These are phyloP conservation scores for Viola odorata DNA, from an alignment of 345 rosid genomes.

Conservation along the genomic window DNA sequence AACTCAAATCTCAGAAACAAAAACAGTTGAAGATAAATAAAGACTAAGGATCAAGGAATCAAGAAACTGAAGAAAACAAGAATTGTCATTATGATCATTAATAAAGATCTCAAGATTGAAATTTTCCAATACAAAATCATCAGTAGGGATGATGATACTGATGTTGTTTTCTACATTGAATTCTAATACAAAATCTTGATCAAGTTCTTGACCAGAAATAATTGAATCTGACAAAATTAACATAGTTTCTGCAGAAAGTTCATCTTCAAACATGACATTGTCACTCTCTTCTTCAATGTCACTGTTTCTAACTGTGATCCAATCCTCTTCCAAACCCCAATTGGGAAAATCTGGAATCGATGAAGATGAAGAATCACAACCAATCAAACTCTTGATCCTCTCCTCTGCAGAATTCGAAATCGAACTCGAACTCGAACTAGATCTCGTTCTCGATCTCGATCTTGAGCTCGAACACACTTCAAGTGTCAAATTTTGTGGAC, in stretches of 20 bases:
- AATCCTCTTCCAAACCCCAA: conserved; percentile 42
- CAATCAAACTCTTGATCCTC: conserved; percentile 48
- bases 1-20: neutral
- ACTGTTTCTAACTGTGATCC: conserved; percentile 67
- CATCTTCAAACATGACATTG: conserved; percentile 20
- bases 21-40: neutral
- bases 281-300: conserved; percentile 23
- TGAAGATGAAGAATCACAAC: neutral
- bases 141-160: conserved; percentile 9
- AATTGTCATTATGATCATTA: conserved; percentile 11
- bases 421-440: neutral
- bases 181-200: conserved; percentile 34
- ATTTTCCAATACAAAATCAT: conserved; percentile 4
- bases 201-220: conserved; percentile 25
- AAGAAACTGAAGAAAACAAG: conserved; percentile 16
- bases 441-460: neutral
- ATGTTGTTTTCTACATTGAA: conserved; percentile 18
- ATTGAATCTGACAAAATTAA: conserved; percentile 10
- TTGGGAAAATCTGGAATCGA: conserved; percentile 13
- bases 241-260: conserved; percentile 11
- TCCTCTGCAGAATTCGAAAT: conserved; percentile 20
- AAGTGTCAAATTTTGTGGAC: conserved; percentile 17
- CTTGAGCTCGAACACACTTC: neutral
- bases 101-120: conserved; percentile 12
- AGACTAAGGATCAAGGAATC: neutral